phyloP scores from a whole-genome alignment of 2,329 filamentous ascomycete genomes.

The Ophiognomonia clavigignenti-juglandacearum region DNA sequence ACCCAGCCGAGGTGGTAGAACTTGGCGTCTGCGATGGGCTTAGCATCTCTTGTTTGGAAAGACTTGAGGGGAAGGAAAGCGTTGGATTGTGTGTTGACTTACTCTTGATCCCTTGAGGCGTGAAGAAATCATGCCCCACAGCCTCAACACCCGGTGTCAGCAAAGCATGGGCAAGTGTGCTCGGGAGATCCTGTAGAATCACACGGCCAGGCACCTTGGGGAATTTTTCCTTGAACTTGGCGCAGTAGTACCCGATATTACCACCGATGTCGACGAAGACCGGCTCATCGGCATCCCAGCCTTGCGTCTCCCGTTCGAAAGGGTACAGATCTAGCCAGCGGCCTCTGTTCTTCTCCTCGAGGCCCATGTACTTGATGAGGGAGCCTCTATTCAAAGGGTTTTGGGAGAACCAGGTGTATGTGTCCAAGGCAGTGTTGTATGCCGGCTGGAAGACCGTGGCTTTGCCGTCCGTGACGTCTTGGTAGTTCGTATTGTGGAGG shows the following conservation, averaged over 20 bases:
- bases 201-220: constrained; percentile 34
- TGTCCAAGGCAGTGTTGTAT: no score
- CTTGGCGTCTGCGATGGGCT: neutral
- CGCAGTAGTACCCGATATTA: constrained; percentile 34
- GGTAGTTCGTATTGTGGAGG: no score
- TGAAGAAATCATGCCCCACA: neutral
- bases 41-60: neutral
- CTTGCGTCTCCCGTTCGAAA: neutral
- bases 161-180: neutral
- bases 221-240: constrained; percentile 31
- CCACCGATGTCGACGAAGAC: constrained; percentile 20
- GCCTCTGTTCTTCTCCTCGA: neutral
- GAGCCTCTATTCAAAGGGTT: no score
- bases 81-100: neutral
- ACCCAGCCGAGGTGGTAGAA: neutral
- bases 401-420: no score
- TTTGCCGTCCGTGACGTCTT: no score
- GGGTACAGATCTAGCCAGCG: neutral
- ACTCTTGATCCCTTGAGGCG: neutral
- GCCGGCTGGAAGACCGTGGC: no score
- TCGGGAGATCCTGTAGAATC: constrained; percentile 39
- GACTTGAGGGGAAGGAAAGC: neutral
- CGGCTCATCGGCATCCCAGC: neutral
- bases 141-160: neutral
- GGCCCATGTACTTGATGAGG: neutral